These are phyloP conservation scores for Cyclanthera cordifolia DNA, from an alignment of 306 rosid genomes.

Conservation along the genomic window DNA sequence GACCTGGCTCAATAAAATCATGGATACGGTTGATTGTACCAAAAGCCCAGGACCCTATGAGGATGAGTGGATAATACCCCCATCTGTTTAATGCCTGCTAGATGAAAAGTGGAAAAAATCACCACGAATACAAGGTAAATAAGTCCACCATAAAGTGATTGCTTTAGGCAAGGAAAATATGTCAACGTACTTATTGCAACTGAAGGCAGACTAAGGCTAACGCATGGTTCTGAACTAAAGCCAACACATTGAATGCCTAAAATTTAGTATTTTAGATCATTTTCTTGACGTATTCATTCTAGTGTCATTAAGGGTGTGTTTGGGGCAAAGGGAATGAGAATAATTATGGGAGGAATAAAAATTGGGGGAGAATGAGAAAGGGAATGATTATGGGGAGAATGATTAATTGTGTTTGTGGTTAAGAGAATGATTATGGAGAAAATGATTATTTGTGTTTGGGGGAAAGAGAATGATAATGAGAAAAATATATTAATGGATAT, in stretches of 20 bases:
- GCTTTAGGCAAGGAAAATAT: neutral
- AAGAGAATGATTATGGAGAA: too few relatives aligned
- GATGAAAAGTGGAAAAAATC: neutral
- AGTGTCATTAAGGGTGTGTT: too few relatives aligned
- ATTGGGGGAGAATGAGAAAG: too few relatives aligned
- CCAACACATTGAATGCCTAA: neutral
- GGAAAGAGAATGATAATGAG: too few relatives aligned
- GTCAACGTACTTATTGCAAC: too few relatives aligned
- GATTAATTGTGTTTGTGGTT: too few relatives aligned
- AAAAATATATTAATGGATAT: too few relatives aligned
- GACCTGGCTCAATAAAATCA: constrained; percentile 81
- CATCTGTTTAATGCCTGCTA: constrained; percentile 80
- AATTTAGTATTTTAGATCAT: neutral
- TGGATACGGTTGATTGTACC: constrained; percentile 89
- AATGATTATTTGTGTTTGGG: too few relatives aligned
- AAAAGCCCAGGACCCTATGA: constrained; percentile 89
- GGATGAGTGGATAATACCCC: constrained; percentile 95
- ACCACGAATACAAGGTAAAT: neutral
- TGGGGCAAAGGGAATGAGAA: too few relatives aligned
- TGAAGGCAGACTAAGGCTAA: neutral
- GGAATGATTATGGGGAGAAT: too few relatives aligned
- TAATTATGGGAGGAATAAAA: too few relatives aligned
- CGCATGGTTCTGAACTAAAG: neutral
- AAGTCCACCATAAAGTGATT: neutral
- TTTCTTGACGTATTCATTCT: neutral